Base-by-base conservation (phyloP, 805 yeast species). In the Danielia reshetovae region DNA sequence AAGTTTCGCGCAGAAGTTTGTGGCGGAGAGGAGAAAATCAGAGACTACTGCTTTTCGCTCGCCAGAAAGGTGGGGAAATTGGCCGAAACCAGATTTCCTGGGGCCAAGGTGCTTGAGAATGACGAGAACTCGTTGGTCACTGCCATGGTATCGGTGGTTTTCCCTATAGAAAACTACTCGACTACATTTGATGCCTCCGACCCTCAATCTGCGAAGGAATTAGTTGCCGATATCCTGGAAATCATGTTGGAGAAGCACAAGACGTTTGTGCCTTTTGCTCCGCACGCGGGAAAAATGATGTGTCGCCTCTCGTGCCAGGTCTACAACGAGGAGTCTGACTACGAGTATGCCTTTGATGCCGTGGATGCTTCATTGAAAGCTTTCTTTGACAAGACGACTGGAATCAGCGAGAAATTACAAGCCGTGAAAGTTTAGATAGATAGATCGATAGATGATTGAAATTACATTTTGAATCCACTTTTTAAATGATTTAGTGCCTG, bases 21-120 rank as follows among this genome's bases (percentile, higher is more conserved):
- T 47, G 84, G 85, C 3, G 88, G 88, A 3, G 80, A 77, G 38
- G 68, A 63, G 2, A 53, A 50, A 6, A 77, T 82, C 32, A 52
- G 60, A 35, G 49, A 63, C 1, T 79, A 81, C 50, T 74, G 75
- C 41, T 45, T 51, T 36, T 40, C 38, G 0, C 60, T 81, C 36
- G 78, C 80, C 3, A 40, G 48, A 4, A 34, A 65, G 31, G 79
- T 72, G 1, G 72, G 70, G 5, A 52, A 52, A 2, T 42, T 51
- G 5, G 63, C 75, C 18, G 54, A 65, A n/a, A 38, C 54, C 16
- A 53, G 47, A 23, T 65, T 77, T 61, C 48, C 46, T 7, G 65
- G 68, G 2, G 62, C 72, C 1, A 43, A 42, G 23, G 55, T 60
- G 2, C 39, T 75, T 27, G 63, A 57, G 4, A 62, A 66, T 36